Evolutionary conservation across 1,284 basidiomycete species (phyloP), one percentile per base, ranked within the genome.

Genomic region (Macrocystidia cucumis): DNA sequence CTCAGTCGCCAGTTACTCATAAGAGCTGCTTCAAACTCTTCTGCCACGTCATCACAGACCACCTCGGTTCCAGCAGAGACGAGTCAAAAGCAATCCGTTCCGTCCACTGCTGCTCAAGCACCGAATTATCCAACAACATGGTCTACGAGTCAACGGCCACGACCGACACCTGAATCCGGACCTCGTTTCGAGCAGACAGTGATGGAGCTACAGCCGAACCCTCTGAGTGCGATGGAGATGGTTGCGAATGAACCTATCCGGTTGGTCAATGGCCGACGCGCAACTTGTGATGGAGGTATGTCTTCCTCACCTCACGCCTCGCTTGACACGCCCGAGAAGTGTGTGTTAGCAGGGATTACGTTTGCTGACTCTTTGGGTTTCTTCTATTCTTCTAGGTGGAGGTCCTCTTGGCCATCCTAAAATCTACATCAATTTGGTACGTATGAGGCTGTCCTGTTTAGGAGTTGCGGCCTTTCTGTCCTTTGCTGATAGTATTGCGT

Each of bases 361-460:
- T 18, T 5, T 30, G 5, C 29, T 9, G 17, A 4, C 12, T 5
- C 17, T 18, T 18, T n/a, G n/a, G n/a, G n/a, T 12, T 4, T 5
- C 29, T 16, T 5, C 11, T 18, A 30, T 16, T 18, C 19, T 30
- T 16, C 17, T 46, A 98, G 93, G 93, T 60, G 82, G 80, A 58
- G 95, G 95, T n/a, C 78, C 95, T 32, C 74, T 98, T 21, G 95
- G 95, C 30, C 95, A 98, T 59, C 95, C 95, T 9, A 92, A 91
- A 69, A 82, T 98, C 46, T 98, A 78, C 56, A 95, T 98, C 62
- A 98, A 97, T 69, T 60, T 97, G 55, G 92, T 88, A 48, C 39
- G 79, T 18, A 13, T 4, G 7, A 12, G 16, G 55, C n/a, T 28
- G 38, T 17, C 24, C 17, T n/a, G n/a, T n/a, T n/a, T n/a, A n/a